A percentile compares a stretch with the other conserved stretches of the same genome.
These are phyloP conservation scores for Leucocoprinus leucothites DNA, from an alignment of 768 basidiomycete genomes.

Conservation along the genomic window DNA sequence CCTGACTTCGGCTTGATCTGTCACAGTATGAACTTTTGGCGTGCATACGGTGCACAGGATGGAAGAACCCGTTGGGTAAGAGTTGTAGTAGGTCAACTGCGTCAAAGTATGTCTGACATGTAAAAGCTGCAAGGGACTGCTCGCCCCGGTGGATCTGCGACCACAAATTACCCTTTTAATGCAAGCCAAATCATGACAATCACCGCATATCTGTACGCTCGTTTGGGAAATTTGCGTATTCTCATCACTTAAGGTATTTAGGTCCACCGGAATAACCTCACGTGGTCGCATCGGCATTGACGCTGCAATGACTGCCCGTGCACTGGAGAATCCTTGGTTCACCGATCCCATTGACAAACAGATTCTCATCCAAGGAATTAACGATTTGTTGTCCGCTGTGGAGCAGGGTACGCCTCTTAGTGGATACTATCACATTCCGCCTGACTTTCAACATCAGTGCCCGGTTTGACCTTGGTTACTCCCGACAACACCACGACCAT, in stretches of 20 bases:
- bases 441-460: conserved; percentile 29
- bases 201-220: conserved; percentile 51
- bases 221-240: background rate
- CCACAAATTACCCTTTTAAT: conserved; percentile 50
- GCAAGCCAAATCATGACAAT: conserved; percentile 57
- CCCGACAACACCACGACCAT: conserved; percentile 59
- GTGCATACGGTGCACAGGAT: conserved; percentile 44
- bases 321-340: conserved; percentile 57
- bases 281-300: conserved; percentile 62
- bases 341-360: conserved; percentile 53
- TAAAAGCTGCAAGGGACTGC: conserved; percentile 58
- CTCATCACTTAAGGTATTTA: conserved; percentile 14
- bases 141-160: conserved; percentile 53
- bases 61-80: conserved; percentile 47
- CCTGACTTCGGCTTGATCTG: background rate
- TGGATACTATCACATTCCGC: background rate
- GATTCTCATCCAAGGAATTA: conserved; percentile 45
- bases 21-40: conserved; percentile 57
- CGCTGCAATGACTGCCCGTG: conserved; percentile 42
- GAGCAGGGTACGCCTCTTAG: conserved; percentile 32
- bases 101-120: background rate
- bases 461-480: conserved; percentile 52
- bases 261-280: conserved; percentile 59
- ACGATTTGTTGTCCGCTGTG: conserved; percentile 43
- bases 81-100: background rate